Evolutionary conservation across 768 basidiomycete genomes (phyloP), one percentile per base, ranked within the genome.

Genomic region (Roridomyces roridus): DNA sequence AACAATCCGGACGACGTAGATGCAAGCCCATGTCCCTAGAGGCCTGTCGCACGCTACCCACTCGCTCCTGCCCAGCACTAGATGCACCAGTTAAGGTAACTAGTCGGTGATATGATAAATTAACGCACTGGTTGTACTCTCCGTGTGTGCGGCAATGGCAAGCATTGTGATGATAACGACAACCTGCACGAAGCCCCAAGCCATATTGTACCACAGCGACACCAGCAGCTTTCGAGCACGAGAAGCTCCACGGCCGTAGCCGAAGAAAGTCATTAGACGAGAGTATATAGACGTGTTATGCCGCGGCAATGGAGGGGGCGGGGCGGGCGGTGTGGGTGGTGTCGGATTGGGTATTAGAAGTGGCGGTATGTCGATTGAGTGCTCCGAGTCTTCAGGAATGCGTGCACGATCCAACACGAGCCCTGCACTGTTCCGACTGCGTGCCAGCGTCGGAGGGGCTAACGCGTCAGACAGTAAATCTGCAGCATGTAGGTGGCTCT

Each of bases 31-130:
- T 8, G 72, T 73, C 3, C 86, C 85, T 15, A 87, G 66, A 6
- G 85, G 85, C 25, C 79, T 73, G 20, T 69, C 70, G 58, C 85
- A 87, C 0, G 81, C 83, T 25, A 70, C 58, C 71, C 85, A 84
- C 67, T 87, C 85, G 59, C 71, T 75, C 46, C 67, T 39, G 4
- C 58, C 63, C 0, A 65, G 66, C 37, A 58, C 60, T 62, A 21
- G 15, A 40, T 44, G 8, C 34, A 11, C 23, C 6, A 11, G 39
- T 20, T 57, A n/a, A n/a, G 11, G 50, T 15, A n/a, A 25, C 28
- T 26, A 18, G 31, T 18, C 20, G 23, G 18, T 17, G 7, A 5
- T 7, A 3, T 28, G 14, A 40, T n/a, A 20, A 2, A 41, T n/a
- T 14, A 18, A 17, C 56, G 49, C 18, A 44, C 68, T 49, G 0